Evolutionary conservation across 2,329 filamentous ascomycete species (phyloP).

Genomic region (Hypomyces rosellus): DNA sequence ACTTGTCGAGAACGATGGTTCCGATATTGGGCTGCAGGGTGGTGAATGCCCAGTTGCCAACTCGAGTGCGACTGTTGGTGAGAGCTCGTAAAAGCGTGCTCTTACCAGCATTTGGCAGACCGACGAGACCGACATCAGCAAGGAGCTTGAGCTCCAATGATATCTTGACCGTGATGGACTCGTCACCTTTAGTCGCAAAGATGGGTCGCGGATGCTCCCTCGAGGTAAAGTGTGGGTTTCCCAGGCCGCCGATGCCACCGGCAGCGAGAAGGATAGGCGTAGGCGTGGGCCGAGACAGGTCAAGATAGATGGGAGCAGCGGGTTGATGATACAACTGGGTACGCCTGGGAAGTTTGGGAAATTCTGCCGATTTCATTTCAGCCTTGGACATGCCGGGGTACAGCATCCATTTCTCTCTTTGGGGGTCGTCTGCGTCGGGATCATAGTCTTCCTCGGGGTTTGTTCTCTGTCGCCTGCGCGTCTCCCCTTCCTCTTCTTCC

Average conservation of each 20-base stretch:
- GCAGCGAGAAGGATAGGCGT: conserved; percentile 79
- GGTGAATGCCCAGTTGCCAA: conserved; percentile 96
- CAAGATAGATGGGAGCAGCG: conserved; percentile 62
- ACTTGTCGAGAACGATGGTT: conserved; percentile 85
- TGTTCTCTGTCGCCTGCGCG: conserved; percentile 6
- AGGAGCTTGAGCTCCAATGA: conserved; percentile 91
- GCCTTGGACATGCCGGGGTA: conserved; percentile 71
- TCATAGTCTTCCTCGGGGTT: conserved; percentile 27
- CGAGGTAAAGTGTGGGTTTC: conserved; percentile 88
- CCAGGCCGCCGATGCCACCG: conserved; percentile 81
- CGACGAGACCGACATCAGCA: conserved; percentile 90
- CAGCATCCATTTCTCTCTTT: conserved; percentile 72
- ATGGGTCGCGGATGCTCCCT: conserved; percentile 69
- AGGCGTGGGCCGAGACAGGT: conserved; percentile 70
- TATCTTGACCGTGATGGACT: conserved; percentile 69
- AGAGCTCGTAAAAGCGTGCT: conserved; percentile 83
- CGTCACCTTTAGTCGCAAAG: conserved; percentile 82
- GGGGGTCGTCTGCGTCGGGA: conserved; percentile 37
- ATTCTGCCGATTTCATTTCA: conserved; percentile 52
- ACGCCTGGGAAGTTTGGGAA: conserved; percentile 47
- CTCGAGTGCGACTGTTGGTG: conserved; percentile 79
- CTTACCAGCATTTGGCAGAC: conserved; percentile 93
- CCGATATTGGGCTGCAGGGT: conserved; percentile 93
- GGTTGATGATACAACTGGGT: conserved; percentile 60
- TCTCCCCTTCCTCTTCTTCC: not conserved